Conservation (phyloP, 768 basidiomycete species). For the Rhodotorula taiwanensis region DNA sequence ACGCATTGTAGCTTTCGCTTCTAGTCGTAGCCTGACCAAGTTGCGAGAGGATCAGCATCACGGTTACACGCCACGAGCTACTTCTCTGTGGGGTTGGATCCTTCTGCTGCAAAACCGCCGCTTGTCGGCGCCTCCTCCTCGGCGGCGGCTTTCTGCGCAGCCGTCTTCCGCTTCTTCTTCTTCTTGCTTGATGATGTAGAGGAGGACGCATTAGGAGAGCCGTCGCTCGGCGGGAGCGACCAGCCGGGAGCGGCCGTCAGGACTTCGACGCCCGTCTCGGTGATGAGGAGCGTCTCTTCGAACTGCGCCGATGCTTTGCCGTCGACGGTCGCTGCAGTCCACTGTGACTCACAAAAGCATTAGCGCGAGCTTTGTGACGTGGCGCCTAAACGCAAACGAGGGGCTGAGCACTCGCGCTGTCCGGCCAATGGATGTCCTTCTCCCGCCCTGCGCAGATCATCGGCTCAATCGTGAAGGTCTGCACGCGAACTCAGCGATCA, state of each 20-base stretch:
- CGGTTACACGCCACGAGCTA: no score
- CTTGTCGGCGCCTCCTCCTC: no score
- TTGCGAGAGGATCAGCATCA: no score
- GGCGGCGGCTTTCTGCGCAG: no score
- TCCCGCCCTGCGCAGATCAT: conserved; percentile 38
- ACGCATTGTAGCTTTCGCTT: no score
- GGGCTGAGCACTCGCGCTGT: conserved; percentile 24
- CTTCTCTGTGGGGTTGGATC: no score
- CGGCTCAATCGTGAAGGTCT: conserved; percentile 41
- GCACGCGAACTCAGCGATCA: no score
- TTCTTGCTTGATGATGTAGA: no score
- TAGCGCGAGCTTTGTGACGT: neutral
- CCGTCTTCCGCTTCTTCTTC: no score
- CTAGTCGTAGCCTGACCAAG: no score
- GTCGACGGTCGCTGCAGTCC: conserved; percentile 91
- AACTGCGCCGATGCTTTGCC: conserved; percentile 91
- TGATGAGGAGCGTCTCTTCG: conserved; percentile 77
- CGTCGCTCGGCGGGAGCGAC: conserved; percentile 21
- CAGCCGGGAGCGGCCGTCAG: conserved; percentile 39
- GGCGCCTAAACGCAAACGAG: neutral
- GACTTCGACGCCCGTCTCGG: conserved; percentile 39
- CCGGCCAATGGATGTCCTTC: conserved; percentile 39
- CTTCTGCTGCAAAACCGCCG: no score
- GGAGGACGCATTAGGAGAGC: no score
- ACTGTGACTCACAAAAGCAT: conserved; percentile 43